Conservation (phyloP, 768 basidiomycete genomes). For the Cystofilobasidium bisporidii region DNA sequence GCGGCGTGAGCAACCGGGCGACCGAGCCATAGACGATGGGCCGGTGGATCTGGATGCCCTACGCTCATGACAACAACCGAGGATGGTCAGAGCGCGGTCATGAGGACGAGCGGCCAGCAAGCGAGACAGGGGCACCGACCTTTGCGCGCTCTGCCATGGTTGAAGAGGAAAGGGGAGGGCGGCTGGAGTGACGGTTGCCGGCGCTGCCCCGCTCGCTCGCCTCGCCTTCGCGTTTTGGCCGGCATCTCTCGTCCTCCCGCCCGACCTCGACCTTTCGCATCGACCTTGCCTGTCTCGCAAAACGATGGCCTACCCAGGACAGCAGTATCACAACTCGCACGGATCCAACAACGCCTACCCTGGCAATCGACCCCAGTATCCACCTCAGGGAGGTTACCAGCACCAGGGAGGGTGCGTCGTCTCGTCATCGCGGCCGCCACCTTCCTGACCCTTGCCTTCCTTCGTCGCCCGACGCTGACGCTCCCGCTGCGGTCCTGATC, state of each 20-base stretch:
- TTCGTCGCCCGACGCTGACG: no score
- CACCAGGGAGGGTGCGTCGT: background rate
- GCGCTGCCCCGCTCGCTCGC: no score
- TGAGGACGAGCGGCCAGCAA: no score
- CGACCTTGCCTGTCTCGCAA: background rate
- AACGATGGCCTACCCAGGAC: background rate
- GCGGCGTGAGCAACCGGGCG: slow-evolving; percentile 62
- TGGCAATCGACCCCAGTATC: background rate
- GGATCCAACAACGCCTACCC: background rate
- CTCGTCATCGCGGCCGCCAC: background rate
- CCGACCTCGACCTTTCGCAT: background rate
- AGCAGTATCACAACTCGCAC: slow-evolving; percentile 5
- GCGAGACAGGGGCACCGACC: background rate
- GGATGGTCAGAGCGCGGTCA: no score
- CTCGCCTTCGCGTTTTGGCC: no score
- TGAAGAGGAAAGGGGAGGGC: background rate
- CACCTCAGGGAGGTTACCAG: background rate
- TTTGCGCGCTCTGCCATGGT: slow-evolving; percentile 1
- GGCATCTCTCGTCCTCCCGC: no score
- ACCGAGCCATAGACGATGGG: slow-evolving; percentile 95
- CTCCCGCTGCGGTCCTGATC: no score
- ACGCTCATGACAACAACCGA: slow-evolving; percentile 13
- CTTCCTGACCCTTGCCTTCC: no score
- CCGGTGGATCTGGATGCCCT: slow-evolving; percentile 80
- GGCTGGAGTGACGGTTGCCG: no score